Base-by-base conservation (phyloP, 208 protist species). In the Crithidia thermophila region DNA sequence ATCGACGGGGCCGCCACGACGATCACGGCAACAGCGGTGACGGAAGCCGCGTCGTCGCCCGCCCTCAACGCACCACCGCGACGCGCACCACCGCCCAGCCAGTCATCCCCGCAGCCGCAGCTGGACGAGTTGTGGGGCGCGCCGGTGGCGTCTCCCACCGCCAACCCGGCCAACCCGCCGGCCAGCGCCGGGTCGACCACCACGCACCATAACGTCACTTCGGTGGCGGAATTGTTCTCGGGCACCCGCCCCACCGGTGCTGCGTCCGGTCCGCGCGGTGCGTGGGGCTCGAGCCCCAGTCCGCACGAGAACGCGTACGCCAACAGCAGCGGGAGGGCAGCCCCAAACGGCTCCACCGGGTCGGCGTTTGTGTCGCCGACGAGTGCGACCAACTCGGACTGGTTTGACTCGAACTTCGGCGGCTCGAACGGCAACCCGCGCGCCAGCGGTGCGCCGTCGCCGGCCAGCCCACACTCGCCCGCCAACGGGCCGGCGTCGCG, bases 111-210 rank as follows among this genome's bases (percentile, higher is more conserved):
- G 47, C 52, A 65, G 45, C 14, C 39, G 43, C 49, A 62, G 30
- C 45, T 84, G n/a, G 75, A 82, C 50, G 82, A 84, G 50, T 66
- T 88, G 2, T 88, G 82, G 82, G 75, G 72, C 0, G 67, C 70
- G 0, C 78, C 78, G 0, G 78, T 88, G 11, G 49, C 63, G 0
- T 69, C 70, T 14, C 31, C 45, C 3, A 39, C 55, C 61, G 46
- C 45, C 7, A 37, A 57, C 7, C 37, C 28, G 28, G 14, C 31
- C 3, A 18, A n/a, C n/a, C n/a, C n/a, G n/a, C n/a, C n/a, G n/a
- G n/a, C n/a, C n/a, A n/a, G n/a, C n/a, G n/a, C n/a, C n/a, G 16
- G 1, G 58, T 16, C 9, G 45, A 13, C 43, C 33, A 50, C 2
- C 4, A 49, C 18, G 18, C 40, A 50, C n/a, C 39, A 49, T 18